Evolutionary conservation across 495 filamentous ascomycete genomes (phyloP).

Genomic region (Bryoglossum gracile): DNA sequence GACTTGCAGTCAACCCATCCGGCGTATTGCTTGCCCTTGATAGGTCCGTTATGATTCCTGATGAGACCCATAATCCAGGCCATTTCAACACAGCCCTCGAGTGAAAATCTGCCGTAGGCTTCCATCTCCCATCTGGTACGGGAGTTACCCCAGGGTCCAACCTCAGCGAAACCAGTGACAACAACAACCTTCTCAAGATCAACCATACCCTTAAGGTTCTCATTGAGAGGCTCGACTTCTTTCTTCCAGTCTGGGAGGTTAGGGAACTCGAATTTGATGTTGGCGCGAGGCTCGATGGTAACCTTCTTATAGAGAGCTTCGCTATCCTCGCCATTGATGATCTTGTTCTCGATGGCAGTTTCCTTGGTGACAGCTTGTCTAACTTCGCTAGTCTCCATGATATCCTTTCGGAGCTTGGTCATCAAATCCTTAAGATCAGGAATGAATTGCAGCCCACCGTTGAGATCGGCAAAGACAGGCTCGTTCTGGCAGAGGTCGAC

Average conservation of each 20-base stretch:
- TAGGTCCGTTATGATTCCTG: conserved; percentile 95
- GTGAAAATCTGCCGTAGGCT: conserved; percentile 89
- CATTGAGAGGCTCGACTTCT: conserved; percentile 82
- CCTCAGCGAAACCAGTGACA: conserved; percentile 91
- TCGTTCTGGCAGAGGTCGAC: conserved; percentile 94
- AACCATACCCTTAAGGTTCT: conserved; percentile 90
- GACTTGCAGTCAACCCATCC: conserved; percentile 96
- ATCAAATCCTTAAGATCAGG: conserved; percentile 94
- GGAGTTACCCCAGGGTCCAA: conserved; percentile 97
- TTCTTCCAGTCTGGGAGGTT: conserved; percentile 82
- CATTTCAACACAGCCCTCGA: conserved; percentile 98
- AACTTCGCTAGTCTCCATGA: conserved; percentile 91
- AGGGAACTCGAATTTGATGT: conserved; percentile 96
- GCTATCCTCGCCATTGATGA: conserved; percentile 88
- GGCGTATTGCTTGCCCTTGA: conserved; percentile 94
- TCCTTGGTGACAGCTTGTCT: conserved; percentile 91
- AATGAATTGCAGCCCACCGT: conserved; percentile 95
- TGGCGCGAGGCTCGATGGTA: conserved; percentile 85
- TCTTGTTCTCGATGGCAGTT: conserved; percentile 93
- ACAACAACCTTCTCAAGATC: conserved; percentile 97
- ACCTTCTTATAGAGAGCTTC: conserved; percentile 93
- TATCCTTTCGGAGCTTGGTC: conserved; percentile 79
- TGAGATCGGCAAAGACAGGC: conserved; percentile 93
- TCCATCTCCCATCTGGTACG: conserved; percentile 99
- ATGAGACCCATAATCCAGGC: conserved; percentile 99